Evolutionary conservation across 1,284 basidiomycete genomes (phyloP), one percentile per base, ranked within the genome.

Genomic region (Sutorius eximius): DNA sequence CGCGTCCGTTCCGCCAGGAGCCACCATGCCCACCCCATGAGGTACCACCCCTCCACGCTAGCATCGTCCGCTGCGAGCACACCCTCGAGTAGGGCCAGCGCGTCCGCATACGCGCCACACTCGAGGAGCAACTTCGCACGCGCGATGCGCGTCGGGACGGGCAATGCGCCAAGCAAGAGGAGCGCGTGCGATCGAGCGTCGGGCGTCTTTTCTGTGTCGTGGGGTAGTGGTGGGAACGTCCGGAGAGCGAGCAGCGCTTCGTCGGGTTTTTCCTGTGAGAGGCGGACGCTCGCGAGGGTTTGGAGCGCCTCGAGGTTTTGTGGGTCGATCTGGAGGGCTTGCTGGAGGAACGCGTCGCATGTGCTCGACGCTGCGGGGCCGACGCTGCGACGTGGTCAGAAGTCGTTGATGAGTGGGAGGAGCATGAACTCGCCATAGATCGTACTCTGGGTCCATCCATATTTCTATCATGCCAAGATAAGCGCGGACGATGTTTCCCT

Each of bases 11-110:
- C 85, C 0, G 82, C 80, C 81, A 87, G 84, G 41, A 95, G 76
- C 75, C 86, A 93, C 79, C 93, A 94, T 56, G 91, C 89, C 92
- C 93, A 95, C 50, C 93, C 95, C 69, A 95, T 91, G n/a, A 96
- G 81, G 70, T 97, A 97, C 83, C 93, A 95, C 3, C 89, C 92
- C 66, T 96, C 94, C 7, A 95, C 86, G 53, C 94, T 89, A 65
- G 93, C 83, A 61, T 94, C 91, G 71, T 96, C 92, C 12, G 87
- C 78, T 12, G 88, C 83, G 70, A 95, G 87, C 27, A 95, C 80
- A 5, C 87, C 88, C 41, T 91, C 83, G 13, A 97, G 73, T 6
- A 95, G 85, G 40, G 89, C 76, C 13, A 96, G 74, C 1, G 93
- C 93, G 15, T 71, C 67, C 0, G 57, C 82, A 78, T 24, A 82